Evolutionary conservation across 2,329 filamentous ascomycete species (phyloP).

Genomic region (Ambrosiella cleistominuta): DNA sequence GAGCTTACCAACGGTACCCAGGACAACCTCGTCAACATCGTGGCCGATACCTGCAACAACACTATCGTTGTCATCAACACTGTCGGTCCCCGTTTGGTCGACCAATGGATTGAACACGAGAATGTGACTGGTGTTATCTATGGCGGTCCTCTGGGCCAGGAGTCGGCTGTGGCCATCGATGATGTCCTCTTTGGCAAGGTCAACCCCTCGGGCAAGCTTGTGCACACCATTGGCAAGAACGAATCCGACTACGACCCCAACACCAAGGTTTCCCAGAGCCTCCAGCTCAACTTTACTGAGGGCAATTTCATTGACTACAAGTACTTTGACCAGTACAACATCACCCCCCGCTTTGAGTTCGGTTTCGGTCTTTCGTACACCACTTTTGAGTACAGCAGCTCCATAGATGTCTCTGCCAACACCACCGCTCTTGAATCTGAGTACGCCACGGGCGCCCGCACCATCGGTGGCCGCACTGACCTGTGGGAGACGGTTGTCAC

Average conservation of each 20-base stretch:
- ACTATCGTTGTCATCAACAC: constrained; percentile 51
- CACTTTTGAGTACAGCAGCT: constrained; percentile 29
- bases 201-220: constrained; percentile 39
- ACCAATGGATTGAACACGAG: constrained; percentile 41
- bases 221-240: constrained; percentile 41
- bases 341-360: constrained; percentile 35
- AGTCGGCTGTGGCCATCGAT: constrained; percentile 37
- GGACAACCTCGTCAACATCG: constrained; percentile 36
- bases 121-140: constrained; percentile 49
- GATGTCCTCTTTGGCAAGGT: constrained; percentile 39
- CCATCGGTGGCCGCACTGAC: constrained; percentile 34
- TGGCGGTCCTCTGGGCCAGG: constrained; percentile 47
- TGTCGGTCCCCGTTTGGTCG: constrained; percentile 41
- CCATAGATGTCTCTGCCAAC: constrained; percentile 23
- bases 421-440: constrained; percentile 22
- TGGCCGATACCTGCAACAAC: constrained; percentile 40
- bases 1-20: constrained; percentile 48
- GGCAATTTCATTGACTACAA: constrained; percentile 37
- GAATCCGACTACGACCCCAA: constrained; percentile 40
- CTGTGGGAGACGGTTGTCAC: constrained; percentile 35
- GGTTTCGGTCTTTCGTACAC: constrained; percentile 40
- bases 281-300: constrained; percentile 33
- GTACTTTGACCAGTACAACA: constrained; percentile 31
- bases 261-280: constrained; percentile 31
- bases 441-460: constrained; percentile 17